Conservation (phyloP, 129 eudicot genomes). For the Cynara cardunculus region DNA sequence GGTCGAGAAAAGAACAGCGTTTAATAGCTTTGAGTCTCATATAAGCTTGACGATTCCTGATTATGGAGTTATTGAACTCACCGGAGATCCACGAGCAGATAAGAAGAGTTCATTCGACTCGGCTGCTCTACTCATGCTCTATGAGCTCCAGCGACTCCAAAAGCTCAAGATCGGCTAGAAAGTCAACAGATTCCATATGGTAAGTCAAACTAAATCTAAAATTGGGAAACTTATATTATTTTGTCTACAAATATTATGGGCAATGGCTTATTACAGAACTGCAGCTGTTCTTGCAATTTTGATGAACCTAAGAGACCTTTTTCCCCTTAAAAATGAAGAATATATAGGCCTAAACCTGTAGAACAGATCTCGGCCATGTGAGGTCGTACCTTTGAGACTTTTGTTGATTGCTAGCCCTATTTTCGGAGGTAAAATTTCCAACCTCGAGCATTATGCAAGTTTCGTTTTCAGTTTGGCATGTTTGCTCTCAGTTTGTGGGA, state of each 20-base stretch:
- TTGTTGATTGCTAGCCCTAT: no score
- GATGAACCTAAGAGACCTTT: background rate
- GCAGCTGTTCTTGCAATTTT: background rate
- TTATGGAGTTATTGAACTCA: slow-evolving; percentile 44
- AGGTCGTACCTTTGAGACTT: no score
- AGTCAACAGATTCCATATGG: background rate
- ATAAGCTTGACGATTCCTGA: slow-evolving; percentile 67
- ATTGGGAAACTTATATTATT: background rate
- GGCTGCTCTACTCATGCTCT: slow-evolving; percentile 69
- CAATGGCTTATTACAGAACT: background rate
- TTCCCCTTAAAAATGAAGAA: background rate
- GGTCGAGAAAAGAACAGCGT: slow-evolving; percentile 40
- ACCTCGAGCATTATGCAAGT: no score
- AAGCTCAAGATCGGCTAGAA: slow-evolving; percentile 37
- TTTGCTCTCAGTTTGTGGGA: background rate
- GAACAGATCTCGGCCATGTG: no score
- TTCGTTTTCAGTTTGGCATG: background rate
- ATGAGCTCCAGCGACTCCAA: slow-evolving; percentile 53
- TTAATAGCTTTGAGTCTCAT: slow-evolving; percentile 48
- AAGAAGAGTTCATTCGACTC: slow-evolving; percentile 81
- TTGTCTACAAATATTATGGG: background rate
- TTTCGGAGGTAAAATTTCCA: no score
- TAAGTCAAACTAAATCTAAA: background rate
- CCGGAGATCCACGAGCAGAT: slow-evolving; percentile 66
- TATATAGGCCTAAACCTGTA: no score